Evolutionary conservation across 1,139 yeast species (phyloP).

Genomic region (Sugiyamaella castrensis): DNA sequence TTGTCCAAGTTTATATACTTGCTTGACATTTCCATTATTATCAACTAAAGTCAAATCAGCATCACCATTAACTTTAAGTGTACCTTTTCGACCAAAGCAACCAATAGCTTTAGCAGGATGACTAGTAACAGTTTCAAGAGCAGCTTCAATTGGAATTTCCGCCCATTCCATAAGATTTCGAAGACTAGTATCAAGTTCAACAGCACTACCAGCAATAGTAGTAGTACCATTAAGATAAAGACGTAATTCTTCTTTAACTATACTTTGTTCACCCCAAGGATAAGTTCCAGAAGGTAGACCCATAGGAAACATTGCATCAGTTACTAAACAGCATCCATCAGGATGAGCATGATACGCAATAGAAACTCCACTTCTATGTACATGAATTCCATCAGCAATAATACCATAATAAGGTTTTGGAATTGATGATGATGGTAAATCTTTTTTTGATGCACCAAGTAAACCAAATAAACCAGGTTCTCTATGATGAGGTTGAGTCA

Average conservation of each 20-base stretch:
- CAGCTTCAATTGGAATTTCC: slow-evolving; percentile 49
- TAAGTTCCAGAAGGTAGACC: slow-evolving; percentile 47
- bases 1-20: slow-evolving; percentile 53
- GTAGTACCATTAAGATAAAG: slow-evolving; percentile 54
- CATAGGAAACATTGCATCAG: slow-evolving; percentile 56
- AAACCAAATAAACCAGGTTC: slow-evolving; percentile 60
- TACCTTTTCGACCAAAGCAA: slow-evolving; percentile 48
- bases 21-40: slow-evolving; percentile 45
- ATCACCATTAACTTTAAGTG: slow-evolving; percentile 53
- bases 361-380: slow-evolving; percentile 55
- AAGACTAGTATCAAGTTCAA: slow-evolving; percentile 54
- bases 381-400: slow-evolving; percentile 62
- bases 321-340: slow-evolving; percentile 55
- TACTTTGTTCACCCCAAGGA: slow-evolving; percentile 40
- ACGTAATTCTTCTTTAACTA: slow-evolving; percentile 50
- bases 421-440: slow-evolving; percentile 15
- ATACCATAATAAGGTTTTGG: slow-evolving; percentile 53
- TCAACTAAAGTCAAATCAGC: slow-evolving; percentile 57
- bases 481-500: slow-evolving; percentile 66
- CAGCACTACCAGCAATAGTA: slow-evolving; percentile 64
- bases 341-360: slow-evolving; percentile 56
- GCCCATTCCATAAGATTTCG: slow-evolving; percentile 57
- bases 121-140: slow-evolving; percentile 56
- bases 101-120: slow-evolving; percentile 55
- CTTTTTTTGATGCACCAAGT: slow-evolving; percentile 36